Conservation (phyloP, 75 land plant genomes). For the Azolla pinnata region DNA sequence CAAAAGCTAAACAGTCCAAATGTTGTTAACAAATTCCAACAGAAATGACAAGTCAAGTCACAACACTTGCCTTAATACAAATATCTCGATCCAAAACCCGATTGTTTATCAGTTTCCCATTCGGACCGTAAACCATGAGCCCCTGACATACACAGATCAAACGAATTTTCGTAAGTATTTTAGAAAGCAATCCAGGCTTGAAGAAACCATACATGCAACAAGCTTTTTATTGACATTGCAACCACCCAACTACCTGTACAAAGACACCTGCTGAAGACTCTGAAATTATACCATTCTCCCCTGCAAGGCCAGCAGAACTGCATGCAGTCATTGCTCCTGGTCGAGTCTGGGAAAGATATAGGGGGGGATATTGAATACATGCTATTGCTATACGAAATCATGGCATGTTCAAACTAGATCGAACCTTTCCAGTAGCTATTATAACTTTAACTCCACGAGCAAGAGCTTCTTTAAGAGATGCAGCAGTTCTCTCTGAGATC, state of each 20-base stretch:
- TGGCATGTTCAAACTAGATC: too few species aligned
- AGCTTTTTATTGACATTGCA: too few species aligned
- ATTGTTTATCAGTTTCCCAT: slow-evolving; percentile 61
- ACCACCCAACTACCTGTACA: slow-evolving; percentile 69
- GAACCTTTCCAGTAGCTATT: slow-evolving; percentile 91
- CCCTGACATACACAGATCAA: slow-evolving; percentile 74
- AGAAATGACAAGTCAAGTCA: too few species aligned
- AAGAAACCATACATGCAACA: too few species aligned
- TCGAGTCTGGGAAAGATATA: slow-evolving; percentile 43
- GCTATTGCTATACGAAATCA: too few species aligned
- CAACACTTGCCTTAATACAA: slow-evolving; percentile 56
- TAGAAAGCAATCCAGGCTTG: not conserved
- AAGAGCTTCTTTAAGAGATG: slow-evolving; percentile 64
- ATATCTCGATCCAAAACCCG: slow-evolving; percentile 42
- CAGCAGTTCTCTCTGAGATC: slow-evolving; percentile 43
- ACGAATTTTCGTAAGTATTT: too few species aligned
- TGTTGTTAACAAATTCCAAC: not conserved
- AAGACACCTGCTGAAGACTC: slow-evolving; percentile 71
- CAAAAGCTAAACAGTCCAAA: too few species aligned
- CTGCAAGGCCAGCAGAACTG: slow-evolving; percentile 49
- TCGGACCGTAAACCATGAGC: slow-evolving; percentile 77
- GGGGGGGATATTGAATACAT: too few species aligned
- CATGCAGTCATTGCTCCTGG: slow-evolving; percentile 58
- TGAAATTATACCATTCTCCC: slow-evolving; percentile 64
- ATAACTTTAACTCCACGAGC: slow-evolving; percentile 68